phyloP scores from a whole-genome alignment of 2,329 filamentous ascomycete species.

The Xylaria sp. region DNA sequence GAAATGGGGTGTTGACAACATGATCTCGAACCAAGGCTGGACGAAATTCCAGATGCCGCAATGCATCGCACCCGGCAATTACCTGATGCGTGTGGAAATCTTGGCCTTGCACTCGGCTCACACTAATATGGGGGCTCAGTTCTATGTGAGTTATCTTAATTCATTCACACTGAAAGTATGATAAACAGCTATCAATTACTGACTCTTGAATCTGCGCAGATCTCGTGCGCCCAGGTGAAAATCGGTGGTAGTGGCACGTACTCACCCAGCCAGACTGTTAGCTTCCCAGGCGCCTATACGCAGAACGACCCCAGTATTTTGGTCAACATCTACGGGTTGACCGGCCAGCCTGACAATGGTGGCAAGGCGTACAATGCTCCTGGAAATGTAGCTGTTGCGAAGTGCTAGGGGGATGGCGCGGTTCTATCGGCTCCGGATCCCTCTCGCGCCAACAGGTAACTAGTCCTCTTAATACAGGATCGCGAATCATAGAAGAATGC shows the following conservation, averaged over 20 bases:
- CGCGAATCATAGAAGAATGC: neutral
- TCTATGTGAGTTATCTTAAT: conserved; percentile 50
- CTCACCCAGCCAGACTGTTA: conserved; percentile 53
- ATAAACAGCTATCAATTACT: conserved; percentile 19
- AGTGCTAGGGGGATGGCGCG: conserved; percentile 38
- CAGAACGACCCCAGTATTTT: conserved; percentile 58
- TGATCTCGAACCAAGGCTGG: conserved; percentile 59
- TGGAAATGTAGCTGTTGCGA: conserved; percentile 49
- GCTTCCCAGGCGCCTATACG: conserved; percentile 59
- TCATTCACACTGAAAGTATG: neutral
- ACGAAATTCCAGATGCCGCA: conserved; percentile 61
- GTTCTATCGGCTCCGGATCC: neutral
- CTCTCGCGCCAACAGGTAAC: neutral
- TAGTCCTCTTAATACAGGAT: neutral
- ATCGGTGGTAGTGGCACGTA: conserved; percentile 54
- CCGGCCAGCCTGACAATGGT: conserved; percentile 56
- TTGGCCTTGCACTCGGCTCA: conserved; percentile 64
- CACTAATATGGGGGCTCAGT: conserved; percentile 53
- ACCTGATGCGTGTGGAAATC: conserved; percentile 66
- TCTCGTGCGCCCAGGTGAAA: conserved; percentile 57
- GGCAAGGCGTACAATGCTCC: conserved; percentile 56
- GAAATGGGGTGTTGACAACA: conserved; percentile 62
- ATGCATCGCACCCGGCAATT: conserved; percentile 64
- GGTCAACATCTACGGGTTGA: conserved; percentile 60
- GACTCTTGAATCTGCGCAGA: conserved; percentile 34